These are phyloP conservation scores for Arabidopsis hybrid DNA, from an alignment of 441 rosid genomes.

Conservation along the genomic window DNA sequence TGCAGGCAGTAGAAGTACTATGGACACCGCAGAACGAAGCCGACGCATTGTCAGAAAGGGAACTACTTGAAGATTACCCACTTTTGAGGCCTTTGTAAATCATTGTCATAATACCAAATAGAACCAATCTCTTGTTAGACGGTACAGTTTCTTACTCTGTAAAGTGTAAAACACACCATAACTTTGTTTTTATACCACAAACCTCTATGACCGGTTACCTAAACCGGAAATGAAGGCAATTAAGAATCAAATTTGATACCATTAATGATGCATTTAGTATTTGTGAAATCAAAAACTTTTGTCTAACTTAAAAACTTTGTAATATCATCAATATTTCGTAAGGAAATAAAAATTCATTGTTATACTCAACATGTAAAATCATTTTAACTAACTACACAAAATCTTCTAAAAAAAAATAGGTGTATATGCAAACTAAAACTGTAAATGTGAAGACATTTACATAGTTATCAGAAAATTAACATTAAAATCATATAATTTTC, in stretches of 20 bases:
- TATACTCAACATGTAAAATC: neutral
- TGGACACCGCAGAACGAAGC: conserved; percentile 95
- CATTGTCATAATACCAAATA: neutral
- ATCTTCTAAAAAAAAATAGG: neutral
- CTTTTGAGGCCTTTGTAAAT: conserved; percentile 78
- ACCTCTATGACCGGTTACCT: neutral
- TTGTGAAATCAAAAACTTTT: too few relatives aligned
- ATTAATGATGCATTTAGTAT: neutral
- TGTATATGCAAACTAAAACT: neutral
- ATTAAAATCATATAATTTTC: neutral
- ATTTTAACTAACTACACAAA: neutral
- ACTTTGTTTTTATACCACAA: neutral
- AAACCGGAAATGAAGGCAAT: neutral
- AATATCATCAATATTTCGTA: too few relatives aligned
- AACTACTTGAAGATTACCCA: conserved; percentile 92
- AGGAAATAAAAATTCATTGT: too few relatives aligned
- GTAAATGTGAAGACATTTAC: neutral
- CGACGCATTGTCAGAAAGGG: conserved; percentile 73
- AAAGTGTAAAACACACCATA: neutral
- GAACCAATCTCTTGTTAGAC: neutral
- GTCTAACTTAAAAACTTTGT: too few relatives aligned
- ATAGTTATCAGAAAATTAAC: neutral
- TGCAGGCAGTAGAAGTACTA: conserved; percentile 90
- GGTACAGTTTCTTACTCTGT: conserved; percentile 2
- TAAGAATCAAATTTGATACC: neutral